Evolutionary conservation across 768 basidiomycete genomes (phyloP), one percentile per base, ranked within the genome.

Genomic region (Wakefieldia striispora): DNA sequence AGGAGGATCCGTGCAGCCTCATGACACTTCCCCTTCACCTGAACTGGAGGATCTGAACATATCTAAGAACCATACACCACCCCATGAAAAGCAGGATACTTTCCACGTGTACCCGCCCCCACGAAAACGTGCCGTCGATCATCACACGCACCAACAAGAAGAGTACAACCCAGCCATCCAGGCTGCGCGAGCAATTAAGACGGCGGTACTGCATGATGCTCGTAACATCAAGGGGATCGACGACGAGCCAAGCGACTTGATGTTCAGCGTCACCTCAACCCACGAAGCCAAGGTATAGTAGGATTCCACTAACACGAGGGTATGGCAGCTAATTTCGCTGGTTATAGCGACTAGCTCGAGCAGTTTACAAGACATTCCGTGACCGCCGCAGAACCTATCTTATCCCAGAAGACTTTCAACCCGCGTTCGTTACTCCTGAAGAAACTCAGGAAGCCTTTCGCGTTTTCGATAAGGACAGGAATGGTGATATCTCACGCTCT

Each of bases 161-260:
- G 71, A 65, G 7, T 58, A 60, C 27, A 75, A 75, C 12, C 70
- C 72, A 10, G 76, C 76, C 1, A 66, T 76, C 17, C 72, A 76
- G 31, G 86, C 85, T 10, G 87, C 83, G 2, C 85, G 79, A 61
- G 80, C 73, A 10, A 53, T 89, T 35, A 87, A 82, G 68, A 76
- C 76, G n/a, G 84, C 83, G 1, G 75, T 88, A 7, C 65, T 89
- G 36, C 87, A 89, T 58, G 88, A 90, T 66, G 88, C 88, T 24
- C 77, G 87, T 14, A 86, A 87, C 57, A 72, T 90, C 50, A 72
- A 67, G 44, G 82, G 84, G 11, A 72, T 72, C 16, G 73, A 72
- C 23, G 70, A 74, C 31, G 72, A 69, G 20, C 63, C 68, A 29
- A 74, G 61, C 14, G 72, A 71, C 38, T 60, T 83, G 48, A 68